Evolutionary conservation across 1,284 basidiomycete species (phyloP).

Genomic region (Rhodotorula mucilaginosa): DNA sequence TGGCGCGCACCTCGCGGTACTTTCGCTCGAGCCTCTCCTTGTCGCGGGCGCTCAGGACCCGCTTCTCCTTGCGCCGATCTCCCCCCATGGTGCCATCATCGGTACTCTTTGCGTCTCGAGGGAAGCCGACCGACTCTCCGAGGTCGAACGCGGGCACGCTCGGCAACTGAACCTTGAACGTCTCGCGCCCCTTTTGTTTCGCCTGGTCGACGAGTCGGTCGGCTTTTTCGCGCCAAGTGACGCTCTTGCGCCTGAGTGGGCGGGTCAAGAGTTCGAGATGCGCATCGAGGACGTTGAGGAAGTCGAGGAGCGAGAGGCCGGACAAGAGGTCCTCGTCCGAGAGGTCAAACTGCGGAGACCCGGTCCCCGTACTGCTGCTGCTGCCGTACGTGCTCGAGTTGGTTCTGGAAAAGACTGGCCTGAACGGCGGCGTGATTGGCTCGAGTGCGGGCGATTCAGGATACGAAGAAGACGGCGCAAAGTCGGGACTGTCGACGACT

Average conservation of each 20-base stretch:
- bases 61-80: neutral
- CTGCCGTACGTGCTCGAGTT: constrained; percentile 11
- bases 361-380: neutral
- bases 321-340: constrained; percentile 31
- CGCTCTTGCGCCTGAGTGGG: constrained; percentile 33
- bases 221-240: constrained; percentile 21
- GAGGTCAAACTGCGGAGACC: constrained; percentile 27
- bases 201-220: constrained; percentile 35
- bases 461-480: neutral
- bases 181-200: constrained; percentile 14
- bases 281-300: constrained; percentile 41
- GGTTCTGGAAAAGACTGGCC: constrained; percentile 2
- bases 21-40: constrained; percentile 42
- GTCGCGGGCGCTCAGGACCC: constrained; percentile 29
- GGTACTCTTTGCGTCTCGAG: neutral
- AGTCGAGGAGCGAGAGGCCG: constrained; percentile 38
- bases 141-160: constrained; percentile 21
- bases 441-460: neutral
- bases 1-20: constrained; percentile 38
- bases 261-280: constrained; percentile 42
- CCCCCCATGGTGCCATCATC: neutral
- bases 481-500: neutral
- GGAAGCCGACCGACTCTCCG: constrained; percentile 9
- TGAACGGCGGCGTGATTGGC: constrained; percentile 6
- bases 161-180: constrained; percentile 27